Evolutionary conservation across 2,329 filamentous ascomycete species (phyloP), one percentile per base, ranked within the genome.

Genomic region (Fonsecaea pedrosoi): DNA sequence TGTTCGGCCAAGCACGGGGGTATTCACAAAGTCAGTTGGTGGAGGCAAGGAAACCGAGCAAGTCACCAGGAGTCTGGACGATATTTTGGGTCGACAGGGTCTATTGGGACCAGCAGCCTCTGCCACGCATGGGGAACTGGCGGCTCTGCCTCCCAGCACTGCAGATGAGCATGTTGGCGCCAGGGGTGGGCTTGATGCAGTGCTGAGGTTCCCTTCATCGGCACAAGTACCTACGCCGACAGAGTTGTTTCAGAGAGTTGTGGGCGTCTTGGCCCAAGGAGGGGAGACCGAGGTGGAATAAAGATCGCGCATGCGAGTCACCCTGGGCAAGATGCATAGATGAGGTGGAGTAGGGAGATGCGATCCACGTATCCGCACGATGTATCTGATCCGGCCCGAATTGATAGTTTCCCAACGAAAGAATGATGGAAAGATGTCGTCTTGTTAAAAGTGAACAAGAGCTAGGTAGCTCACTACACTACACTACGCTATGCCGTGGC

Each of bases 231-330:
- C 71, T 4, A 65, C 60, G 35, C 58, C 69, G 37, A 58, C 54
- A 13, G 63, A 70, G 25, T 55, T 73, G 62, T 73, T 73, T 58
- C 64, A 71, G 53, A 63, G 65, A 37, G 66, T 73, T 8, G 62
- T 70, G 8, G 54, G 62, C n/a, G 62, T 55, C 10, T 18, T 69
- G 42, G 59, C 45, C 10, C 45, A 32, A 15, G 58, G 42, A 7
- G 21, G 15, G n/a, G 40, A 45, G 15, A 18, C 7, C 12, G 45
- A 25, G 45, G 25, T 30, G 8, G 45, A 50, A 50, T 50, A 25
- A 40, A 13, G 21, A 8, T 9, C n/a, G 18, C 9, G 10, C 45
- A 3, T 50, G 45, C 45, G 45, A 50, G 45, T 50, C 10, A 3
- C 21, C 25, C 9, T n/a, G 9, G 1, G 45, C 18, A 30, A 50